Evolutionary conservation across 1,284 basidiomycete species (phyloP), one percentile per base, ranked within the genome.

Genomic region (Anthracocystis panici-leucophaei): DNA sequence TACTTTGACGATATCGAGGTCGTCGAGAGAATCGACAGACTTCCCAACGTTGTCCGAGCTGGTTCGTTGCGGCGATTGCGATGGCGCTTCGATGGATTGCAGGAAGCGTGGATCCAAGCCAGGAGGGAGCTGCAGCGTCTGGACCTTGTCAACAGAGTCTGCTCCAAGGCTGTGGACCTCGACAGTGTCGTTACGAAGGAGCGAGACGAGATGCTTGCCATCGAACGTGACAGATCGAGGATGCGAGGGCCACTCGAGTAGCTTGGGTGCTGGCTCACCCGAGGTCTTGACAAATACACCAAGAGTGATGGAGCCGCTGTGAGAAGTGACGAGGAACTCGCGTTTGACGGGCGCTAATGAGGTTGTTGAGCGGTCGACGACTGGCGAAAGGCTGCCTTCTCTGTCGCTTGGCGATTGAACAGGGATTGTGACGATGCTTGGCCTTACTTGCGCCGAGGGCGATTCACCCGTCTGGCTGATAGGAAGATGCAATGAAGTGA

Each of bases 161-260:
- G 54, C 45, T 23, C 62, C 50, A 8, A 82, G 44, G 29, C 65
- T 46, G 44, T 84, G 82, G 9, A 84, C 53, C 45, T 82, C 74
- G 58, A 84, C 57, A 6, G 80, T 78, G 67, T 83, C 77, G 50
- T 84, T 80, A 11, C 83, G 71, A 6, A 84, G 70, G 35, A 84
- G 60, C 8, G 82, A 79, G 29, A 78, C 63, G 23, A 84, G 56
- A 41, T 78, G 59, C 12, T 64, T 60, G 49, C 59, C 62, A 20
- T 77, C 72, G n/a, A 52, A 68, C 11, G 66, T 73, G n/a, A 84
- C 69, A 5, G 80, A 73, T 12, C 83, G 74, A 11, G 83, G 83
- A 70, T 84, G 83, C 6, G 76, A 77, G 11, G 78, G 79, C 82
- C 82, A 84, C 56, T 84, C 83, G 29, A 84, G 53, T n/a, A 84